Percentiles rank a stretch among this genome's conserved stretches.
Evolutionary conservation across 768 basidiomycete genomes (phyloP).

Genomic region (Thelephora aurantiotincta): DNA sequence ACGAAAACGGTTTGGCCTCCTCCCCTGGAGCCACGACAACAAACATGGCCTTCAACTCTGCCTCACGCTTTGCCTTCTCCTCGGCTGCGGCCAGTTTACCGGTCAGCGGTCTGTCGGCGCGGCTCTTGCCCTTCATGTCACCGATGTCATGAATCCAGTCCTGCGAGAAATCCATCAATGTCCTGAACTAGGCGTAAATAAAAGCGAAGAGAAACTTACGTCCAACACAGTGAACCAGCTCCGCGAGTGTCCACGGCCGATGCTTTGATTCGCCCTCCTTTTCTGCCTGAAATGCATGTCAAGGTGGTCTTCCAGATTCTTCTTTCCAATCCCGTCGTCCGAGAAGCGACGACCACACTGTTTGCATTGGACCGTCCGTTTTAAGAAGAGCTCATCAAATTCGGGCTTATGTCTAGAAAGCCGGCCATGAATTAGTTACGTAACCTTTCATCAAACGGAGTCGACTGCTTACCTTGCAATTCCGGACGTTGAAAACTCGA

Average conservation of each 20-base stretch:
- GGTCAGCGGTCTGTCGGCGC: constrained; percentile 36
- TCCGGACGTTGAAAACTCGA: constrained; percentile 54
- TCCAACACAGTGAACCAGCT: constrained; percentile 81
- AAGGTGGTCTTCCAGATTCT: constrained; percentile 72
- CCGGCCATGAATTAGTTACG: neutral
- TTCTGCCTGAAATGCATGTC: constrained; percentile 97
- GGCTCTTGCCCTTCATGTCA: constrained; percentile 58
- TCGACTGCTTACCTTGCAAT: constrained; percentile 44
- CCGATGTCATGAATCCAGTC: constrained; percentile 76
- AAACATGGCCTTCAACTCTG: constrained; percentile 59
- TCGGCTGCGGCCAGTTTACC: constrained; percentile 46
- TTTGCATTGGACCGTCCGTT: constrained; percentile 72
- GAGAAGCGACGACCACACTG: constrained; percentile 87
- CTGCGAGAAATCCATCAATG: constrained; percentile 25
- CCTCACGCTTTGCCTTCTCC: constrained; percentile 59
- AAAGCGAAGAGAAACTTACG: constrained; percentile 31
- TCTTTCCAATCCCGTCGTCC: constrained; percentile 57
- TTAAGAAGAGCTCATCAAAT: constrained; percentile 56
- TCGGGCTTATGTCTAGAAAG: constrained; percentile 38
- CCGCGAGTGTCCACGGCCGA: constrained; percentile 76
- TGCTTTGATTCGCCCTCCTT: constrained; percentile 61
- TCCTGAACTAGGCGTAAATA: neutral
- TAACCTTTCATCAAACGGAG: no score
- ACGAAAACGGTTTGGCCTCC: constrained; percentile 71
- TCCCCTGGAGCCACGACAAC: constrained; percentile 86